Evolutionary conservation across 495 filamentous ascomycete species (phyloP).

Genomic region (Hypomontagnella submonticulosa): DNA sequence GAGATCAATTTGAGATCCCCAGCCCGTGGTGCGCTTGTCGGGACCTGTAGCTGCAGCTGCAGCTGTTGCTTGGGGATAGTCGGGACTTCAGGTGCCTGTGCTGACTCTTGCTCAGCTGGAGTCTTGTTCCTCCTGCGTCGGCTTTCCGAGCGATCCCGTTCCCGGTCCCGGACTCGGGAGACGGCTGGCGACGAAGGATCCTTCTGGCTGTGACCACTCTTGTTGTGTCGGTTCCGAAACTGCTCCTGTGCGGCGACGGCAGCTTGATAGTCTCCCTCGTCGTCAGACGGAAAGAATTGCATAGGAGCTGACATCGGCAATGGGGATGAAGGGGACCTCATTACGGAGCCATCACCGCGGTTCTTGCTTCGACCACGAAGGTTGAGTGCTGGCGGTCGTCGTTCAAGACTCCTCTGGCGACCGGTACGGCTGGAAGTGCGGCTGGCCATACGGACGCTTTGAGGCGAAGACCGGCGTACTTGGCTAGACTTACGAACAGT

Average conservation of each 20-base stretch:
- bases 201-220: conserved; percentile 66
- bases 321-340: conserved; percentile 83
- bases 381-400: conserved; percentile 63
- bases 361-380: conserved; percentile 62
- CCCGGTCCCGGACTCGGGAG: conserved; percentile 58
- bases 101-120: conserved; percentile 41
- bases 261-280: conserved; percentile 70
- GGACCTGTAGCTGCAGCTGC: conserved; percentile 49
- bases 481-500: conserved; percentile 56
- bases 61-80: conserved; percentile 44
- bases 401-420: conserved; percentile 63
- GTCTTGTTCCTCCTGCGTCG: conserved; percentile 54
- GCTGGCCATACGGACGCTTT: conserved; percentile 51
- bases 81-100: conserved; percentile 31
- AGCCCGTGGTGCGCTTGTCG: conserved; percentile 38
- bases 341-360: conserved; percentile 65
- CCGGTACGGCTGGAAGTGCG: conserved; percentile 58
- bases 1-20: conserved; percentile 59
- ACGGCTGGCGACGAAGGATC: conserved; percentile 54
- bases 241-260: conserved; percentile 71
- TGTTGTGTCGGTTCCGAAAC: conserved; percentile 66
- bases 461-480: conserved; percentile 52
- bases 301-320: conserved; percentile 69
- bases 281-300: conserved; percentile 58
- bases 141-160: conserved; percentile 62